Evolutionary conservation across 306 rosid species (phyloP).

Genomic region (Prunus padus): DNA sequence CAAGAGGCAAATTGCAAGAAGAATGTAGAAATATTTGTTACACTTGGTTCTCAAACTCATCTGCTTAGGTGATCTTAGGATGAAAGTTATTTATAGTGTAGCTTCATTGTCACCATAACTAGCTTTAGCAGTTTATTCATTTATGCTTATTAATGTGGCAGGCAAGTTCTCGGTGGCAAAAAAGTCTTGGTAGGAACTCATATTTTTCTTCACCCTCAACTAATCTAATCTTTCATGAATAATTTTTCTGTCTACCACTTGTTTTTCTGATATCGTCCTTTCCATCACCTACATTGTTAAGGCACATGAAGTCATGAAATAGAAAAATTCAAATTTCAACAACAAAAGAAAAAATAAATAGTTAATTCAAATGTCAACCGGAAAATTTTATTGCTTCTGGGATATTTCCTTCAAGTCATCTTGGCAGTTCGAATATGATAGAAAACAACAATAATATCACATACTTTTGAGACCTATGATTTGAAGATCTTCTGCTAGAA

Average conservation of each 20-base stretch:
- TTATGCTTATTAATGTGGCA: conserved; percentile 31
- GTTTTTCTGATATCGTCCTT: background rate
- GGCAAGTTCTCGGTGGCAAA: conserved; percentile 94
- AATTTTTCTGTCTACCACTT: background rate
- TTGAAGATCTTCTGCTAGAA: too few relatives aligned
- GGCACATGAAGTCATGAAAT: background rate
- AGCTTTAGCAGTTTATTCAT: conserved; percentile 17
- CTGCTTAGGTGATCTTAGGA: conserved; percentile 12
- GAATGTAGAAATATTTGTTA: background rate
- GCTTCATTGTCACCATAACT: conserved; percentile 3
- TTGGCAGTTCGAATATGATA: too few relatives aligned
- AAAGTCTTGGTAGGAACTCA: conserved; percentile 67
- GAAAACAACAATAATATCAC: too few relatives aligned
- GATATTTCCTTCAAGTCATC: too few relatives aligned
- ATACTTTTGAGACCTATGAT: too few relatives aligned
- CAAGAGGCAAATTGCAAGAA: background rate
- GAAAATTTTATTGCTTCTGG: too few relatives aligned
- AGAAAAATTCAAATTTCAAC: background rate
- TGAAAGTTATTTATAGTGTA: conserved; percentile 1
- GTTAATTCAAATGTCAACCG: too few relatives aligned
- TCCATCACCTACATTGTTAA: background rate
- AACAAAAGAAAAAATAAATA: background rate
- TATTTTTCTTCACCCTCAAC: conserved; percentile 3
- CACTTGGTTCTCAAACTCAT: background rate
- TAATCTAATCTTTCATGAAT: background rate